phyloP scores from a whole-genome alignment of 1,284 basidiomycete genomes.

The Stygiomarasmius scandens region DNA sequence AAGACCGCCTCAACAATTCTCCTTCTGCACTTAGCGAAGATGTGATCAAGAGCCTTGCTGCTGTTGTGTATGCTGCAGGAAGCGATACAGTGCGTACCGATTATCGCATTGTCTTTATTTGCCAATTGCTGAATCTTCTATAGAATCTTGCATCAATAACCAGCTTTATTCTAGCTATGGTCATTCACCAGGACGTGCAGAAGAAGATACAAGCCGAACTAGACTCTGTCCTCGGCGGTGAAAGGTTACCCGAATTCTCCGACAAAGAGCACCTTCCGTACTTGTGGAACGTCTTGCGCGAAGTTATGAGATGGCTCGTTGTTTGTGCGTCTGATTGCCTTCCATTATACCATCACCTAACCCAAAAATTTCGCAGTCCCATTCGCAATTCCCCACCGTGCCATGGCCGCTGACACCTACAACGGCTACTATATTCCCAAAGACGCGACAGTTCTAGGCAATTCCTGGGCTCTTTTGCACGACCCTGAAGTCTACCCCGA shows the following conservation, averaged over 20 bases:
- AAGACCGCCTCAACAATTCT: not conserved
- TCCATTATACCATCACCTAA: too few relatives aligned
- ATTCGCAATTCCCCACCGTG: not conserved
- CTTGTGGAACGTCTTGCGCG: not conserved
- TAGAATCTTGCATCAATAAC: not conserved
- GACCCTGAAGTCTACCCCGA: conserved; percentile 8
- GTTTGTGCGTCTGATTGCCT: not conserved
- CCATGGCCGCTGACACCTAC: not conserved
- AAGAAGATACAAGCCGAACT: conserved; percentile 5
- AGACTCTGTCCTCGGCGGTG: conserved; percentile 1
- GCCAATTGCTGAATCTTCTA: not conserved
- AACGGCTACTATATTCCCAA: conserved; percentile 12
- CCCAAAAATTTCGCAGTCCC: too few relatives aligned
- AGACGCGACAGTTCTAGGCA: conserved; percentile 7
- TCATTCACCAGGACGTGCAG: not conserved
- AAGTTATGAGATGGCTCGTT: not conserved
- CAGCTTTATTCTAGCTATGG: not conserved
- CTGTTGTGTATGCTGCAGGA: conserved; percentile 1
- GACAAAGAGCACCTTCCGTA: not conserved
- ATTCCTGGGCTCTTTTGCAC: conserved; percentile 10
- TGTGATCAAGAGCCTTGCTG: not conserved
- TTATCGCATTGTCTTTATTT: not conserved
- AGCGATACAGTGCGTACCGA: not conserved
- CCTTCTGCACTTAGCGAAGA: not conserved
- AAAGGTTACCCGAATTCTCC: not conserved